Evolutionary conservation across 257 asterid species (phyloP).

Genomic region (Parsonsia alboflavescens): DNA sequence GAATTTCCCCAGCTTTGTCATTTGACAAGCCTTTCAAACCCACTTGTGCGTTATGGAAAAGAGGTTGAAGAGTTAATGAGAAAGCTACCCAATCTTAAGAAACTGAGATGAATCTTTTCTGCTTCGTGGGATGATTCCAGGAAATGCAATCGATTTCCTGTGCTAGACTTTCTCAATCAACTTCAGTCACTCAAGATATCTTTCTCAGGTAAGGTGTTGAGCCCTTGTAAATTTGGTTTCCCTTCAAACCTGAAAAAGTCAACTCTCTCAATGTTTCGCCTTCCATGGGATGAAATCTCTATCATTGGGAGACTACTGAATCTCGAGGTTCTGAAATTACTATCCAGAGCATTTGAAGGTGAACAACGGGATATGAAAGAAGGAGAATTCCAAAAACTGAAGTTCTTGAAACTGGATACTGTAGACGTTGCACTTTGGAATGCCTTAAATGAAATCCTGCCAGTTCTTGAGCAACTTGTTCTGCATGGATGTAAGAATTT

Average conservation of each 20-base stretch:
- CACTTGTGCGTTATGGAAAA: neutral
- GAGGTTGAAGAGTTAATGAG: neutral
- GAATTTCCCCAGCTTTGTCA: no score
- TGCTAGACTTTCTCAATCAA: neutral
- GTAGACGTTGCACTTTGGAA: neutral
- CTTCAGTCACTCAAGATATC: neutral
- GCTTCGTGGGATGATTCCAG: neutral
- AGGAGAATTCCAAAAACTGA: neutral
- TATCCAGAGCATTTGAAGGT: neutral
- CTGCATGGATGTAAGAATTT: neutral
- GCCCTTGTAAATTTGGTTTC: neutral
- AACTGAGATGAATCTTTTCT: neutral
- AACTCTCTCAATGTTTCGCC: neutral
- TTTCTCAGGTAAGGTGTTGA: neutral
- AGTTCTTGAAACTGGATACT: neutral
- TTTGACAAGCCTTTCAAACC: neutral
- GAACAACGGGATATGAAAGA: neutral
- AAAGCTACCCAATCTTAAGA: neutral
- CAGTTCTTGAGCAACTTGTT: neutral
- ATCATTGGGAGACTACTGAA: neutral
- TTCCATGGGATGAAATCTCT: neutral
- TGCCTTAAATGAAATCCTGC: constrained; percentile 2
- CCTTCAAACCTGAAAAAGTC: neutral
- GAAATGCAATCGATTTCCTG: neutral
- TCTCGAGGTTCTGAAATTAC: constrained; percentile 11